Evolutionary conservation across 2,329 filamentous ascomycete species (phyloP), one percentile per base, ranked within the genome.

Genomic region (Penicillium sp.): DNA sequence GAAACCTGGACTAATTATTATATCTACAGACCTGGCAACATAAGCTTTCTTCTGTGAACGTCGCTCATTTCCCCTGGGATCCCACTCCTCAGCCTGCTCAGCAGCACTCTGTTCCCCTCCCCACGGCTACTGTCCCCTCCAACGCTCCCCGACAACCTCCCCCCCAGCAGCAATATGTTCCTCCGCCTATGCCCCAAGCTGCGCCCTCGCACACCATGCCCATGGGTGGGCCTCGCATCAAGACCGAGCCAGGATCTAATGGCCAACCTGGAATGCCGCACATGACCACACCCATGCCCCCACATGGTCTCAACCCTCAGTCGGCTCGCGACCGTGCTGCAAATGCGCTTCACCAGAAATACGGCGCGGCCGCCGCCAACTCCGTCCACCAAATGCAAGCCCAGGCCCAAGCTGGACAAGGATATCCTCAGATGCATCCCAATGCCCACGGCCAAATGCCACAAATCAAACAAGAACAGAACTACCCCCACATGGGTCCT

Each of bases 1-100:
- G 28, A 44, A n/a, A 47, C 37, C 17, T 19, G 36, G 25, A 41
- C 40, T 28, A 53, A 55, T 52, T 52, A 45, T 40, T 22, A 35
- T 19, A 53, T 40, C 9, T 43, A 59, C 71, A 97, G 92, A 90
- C 88, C 77, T 99, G 94, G 94, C 92, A 97, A 80, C 82, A 87
- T 67, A 97, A 95, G 76, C 82, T 99, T 35, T 89, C 92, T 1
- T 85, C 86, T 64, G 86, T 95, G 62, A 86, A 88, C 63, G 88
- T 97, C 59, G 94, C 94, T 57, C 80, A 84, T 55, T 97, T 97
- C 72, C 93, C 94, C 11, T 99, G 94, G 94, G 94, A 99, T 71
- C 93, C 94, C 41, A 87, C 89, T 70, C 88, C 88, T 47, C 67
- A 65, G 50, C 82, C 84, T 49, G 72, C 71, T 60, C 47, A 41